Conservation (phyloP, 2,329 filamentous ascomycete genomes). For the Xylariaceae sp. region DNA sequence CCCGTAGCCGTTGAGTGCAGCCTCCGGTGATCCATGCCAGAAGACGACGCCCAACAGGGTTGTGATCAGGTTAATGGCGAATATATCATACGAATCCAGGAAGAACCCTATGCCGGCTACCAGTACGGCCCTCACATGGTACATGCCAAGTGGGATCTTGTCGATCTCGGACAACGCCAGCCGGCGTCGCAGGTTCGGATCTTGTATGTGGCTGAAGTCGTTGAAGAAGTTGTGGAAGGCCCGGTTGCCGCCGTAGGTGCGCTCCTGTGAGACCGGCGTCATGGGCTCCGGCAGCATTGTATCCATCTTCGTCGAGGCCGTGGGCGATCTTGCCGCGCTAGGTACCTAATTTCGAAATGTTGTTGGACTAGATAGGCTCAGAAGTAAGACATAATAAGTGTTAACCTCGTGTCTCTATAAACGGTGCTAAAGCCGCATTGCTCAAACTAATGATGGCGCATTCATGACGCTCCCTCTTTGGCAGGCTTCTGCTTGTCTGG, state of each 20-base stretch:
- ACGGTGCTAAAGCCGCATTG: conserved; percentile 1
- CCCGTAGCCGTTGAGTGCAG: conserved; percentile 49
- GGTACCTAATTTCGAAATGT: too few species aligned
- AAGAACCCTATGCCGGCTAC: conserved; percentile 85
- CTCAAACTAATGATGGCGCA: conserved; percentile 2
- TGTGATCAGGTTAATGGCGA: conserved; percentile 76
- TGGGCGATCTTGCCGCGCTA: too few species aligned
- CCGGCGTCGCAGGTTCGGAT: conserved; percentile 76
- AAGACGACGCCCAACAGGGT: conserved; percentile 76
- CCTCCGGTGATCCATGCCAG: conserved; percentile 56
- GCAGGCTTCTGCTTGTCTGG: neutral
- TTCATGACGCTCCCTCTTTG: conserved; percentile 10
- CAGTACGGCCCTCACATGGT: conserved; percentile 73
- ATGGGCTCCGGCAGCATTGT: conserved; percentile 46
- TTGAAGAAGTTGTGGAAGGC: conserved; percentile 78
- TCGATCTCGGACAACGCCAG: conserved; percentile 79
- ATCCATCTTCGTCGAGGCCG: conserved; percentile 34
- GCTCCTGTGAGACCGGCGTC: conserved; percentile 38
- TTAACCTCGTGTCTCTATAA: conserved; percentile 1
- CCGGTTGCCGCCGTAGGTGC: conserved; percentile 64
- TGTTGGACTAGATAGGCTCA: conserved; percentile 3
- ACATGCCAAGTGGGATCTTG: conserved; percentile 75
- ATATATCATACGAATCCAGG: conserved; percentile 80
- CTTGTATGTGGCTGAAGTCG: conserved; percentile 65
- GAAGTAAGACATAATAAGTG: neutral